Base-by-base conservation (phyloP, 768 basidiomycete genomes). In the Leucosporidium yakuticum region DNA sequence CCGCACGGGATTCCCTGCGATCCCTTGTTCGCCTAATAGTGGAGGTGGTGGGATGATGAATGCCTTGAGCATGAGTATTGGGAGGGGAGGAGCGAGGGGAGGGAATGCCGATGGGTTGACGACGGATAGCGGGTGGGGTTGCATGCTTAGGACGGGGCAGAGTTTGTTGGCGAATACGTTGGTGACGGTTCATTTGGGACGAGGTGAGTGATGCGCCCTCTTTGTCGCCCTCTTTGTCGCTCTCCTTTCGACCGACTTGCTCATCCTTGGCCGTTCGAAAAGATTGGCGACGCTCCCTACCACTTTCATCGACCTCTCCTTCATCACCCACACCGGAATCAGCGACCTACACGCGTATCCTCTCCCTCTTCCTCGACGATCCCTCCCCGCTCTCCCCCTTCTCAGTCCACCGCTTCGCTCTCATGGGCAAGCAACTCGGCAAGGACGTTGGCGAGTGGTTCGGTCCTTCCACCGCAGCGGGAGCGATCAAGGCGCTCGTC, bases 401-500 rank as follows among this genome's bases (percentile, higher is more conserved):
- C 77, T 89, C 90, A 72, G 90, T 99, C 11, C 95, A 99, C 79
- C 85, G 91, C 57, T 96, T 99, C 88, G 94, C 94, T 0, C 81
- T 93, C 27, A 88, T 93, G 0, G 95, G 95, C 0, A 94, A 97
- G 76, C 88, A 93, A 74, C 83, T 97, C 1, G 95, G 95, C 19
- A 97, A 90, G 69, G 90, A 92, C 71, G 89, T 97, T 0, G 95
- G 95, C 1, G 89, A 92, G 78, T 98, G 95, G 95, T 98, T 98
- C 75, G 95, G 95, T 0, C 95, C 95, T 0, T 94, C 90, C 76
- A 92, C 90, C 0, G 96, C 95, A n/a, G 93, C 94, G 12, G 93
- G 94, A 48, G 94, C 92, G 17, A 89, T 98, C 80, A 91, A 89
- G 89, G 83, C 86, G 0, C 84, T 97, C 19, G 87, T 90, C 20